These are phyloP conservation scores for Physaria fendleri DNA, from an alignment of 345 rosid genomes.

Conservation along the genomic window DNA sequence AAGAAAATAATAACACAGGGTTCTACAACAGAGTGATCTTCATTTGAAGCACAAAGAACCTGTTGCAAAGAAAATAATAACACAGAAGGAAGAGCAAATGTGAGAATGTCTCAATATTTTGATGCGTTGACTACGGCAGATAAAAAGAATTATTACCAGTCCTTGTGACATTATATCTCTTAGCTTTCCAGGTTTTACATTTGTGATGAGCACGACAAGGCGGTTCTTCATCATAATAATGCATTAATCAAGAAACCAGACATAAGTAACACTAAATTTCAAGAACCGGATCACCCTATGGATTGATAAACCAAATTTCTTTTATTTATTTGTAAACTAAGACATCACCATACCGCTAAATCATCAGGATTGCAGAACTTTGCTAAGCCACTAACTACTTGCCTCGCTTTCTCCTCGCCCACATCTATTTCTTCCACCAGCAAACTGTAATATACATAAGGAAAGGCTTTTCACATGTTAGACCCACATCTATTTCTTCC, in stretches of 20 bases:
- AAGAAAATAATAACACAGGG: no score
- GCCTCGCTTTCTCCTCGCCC: slow-evolving; percentile 81
- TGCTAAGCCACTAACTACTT: slow-evolving; percentile 98
- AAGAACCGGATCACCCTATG: not conserved
- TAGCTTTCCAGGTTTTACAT: slow-evolving; percentile 97
- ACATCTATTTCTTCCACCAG: slow-evolving; percentile 96
- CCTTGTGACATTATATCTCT: slow-evolving; percentile 92
- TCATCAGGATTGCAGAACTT: slow-evolving; percentile 78
- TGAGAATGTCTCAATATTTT: not conserved
- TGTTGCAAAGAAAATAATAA: slow-evolving; percentile 29
- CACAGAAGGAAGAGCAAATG: not conserved
- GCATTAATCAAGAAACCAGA: slow-evolving; percentile 17
- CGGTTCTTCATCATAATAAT: slow-evolving; percentile 53
- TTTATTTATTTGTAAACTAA: not conserved
- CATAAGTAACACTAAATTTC: slow-evolving; percentile 14
- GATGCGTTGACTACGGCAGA: not conserved
- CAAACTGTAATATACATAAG: slow-evolving; percentile 47
- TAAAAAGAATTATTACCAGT: slow-evolving; percentile 51
- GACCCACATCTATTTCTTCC: slow-evolving; percentile 91
- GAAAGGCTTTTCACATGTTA: not conserved
- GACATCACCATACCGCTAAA: slow-evolving; percentile 49
- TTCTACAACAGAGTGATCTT: slow-evolving; percentile 72
- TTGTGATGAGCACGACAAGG: slow-evolving; percentile 70
- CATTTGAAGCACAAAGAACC: slow-evolving; percentile 91
- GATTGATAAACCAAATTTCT: not conserved